phyloP scores from a whole-genome alignment of 2,329 filamentous ascomycete genomes.

The Cyphellophora attinorum region DNA sequence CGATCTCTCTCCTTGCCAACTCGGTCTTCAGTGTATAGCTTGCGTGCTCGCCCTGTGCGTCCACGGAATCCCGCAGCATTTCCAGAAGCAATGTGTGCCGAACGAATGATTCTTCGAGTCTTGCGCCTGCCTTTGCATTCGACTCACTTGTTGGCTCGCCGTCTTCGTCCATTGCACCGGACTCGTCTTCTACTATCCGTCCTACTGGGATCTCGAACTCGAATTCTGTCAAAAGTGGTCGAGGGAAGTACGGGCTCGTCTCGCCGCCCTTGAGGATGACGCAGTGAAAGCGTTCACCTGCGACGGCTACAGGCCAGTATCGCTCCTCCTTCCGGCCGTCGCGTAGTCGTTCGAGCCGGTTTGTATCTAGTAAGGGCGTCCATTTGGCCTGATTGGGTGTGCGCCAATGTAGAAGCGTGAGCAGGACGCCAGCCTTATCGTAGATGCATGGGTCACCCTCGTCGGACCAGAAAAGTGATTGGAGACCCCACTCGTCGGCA shows the following conservation, averaged over 20 bases:
- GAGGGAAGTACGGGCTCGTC: slow-evolving; percentile 84
- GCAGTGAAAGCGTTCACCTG: slow-evolving; percentile 88
- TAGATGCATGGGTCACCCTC: slow-evolving; percentile 95
- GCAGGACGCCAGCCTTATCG: slow-evolving; percentile 78
- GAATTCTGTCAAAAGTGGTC: slow-evolving; percentile 84
- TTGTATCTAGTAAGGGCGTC: slow-evolving; percentile 89
- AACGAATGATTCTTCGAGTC: slow-evolving; percentile 73
- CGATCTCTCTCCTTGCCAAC: slow-evolving; percentile 64
- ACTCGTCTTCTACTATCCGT: slow-evolving; percentile 32
- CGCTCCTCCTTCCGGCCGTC: slow-evolving; percentile 77
- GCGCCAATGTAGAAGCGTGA: slow-evolving; percentile 87
- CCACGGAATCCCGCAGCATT: slow-evolving; percentile 66
- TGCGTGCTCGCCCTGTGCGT: slow-evolving; percentile 48
- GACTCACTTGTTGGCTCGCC: slow-evolving; percentile 24
- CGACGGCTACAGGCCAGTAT: slow-evolving; percentile 94
- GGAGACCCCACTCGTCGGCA: slow-evolving; percentile 52
- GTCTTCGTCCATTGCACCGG: slow-evolving; percentile 11
- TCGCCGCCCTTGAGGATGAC: slow-evolving; percentile 97
- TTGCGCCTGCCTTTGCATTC: slow-evolving; percentile 39
- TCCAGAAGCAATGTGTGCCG: slow-evolving; percentile 62
- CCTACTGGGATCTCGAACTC: slow-evolving; percentile 78
- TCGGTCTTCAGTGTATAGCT: slow-evolving; percentile 52
- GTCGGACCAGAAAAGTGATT: slow-evolving; percentile 85
- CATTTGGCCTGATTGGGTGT: slow-evolving; percentile 74
- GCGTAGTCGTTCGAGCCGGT: slow-evolving; percentile 67